Percentiles rank a stretch among this genome's conserved stretches.
These are phyloP conservation scores for Rubroboletus satanas DNA, from an alignment of 768 basidiomycete species.

Conservation along the genomic window DNA sequence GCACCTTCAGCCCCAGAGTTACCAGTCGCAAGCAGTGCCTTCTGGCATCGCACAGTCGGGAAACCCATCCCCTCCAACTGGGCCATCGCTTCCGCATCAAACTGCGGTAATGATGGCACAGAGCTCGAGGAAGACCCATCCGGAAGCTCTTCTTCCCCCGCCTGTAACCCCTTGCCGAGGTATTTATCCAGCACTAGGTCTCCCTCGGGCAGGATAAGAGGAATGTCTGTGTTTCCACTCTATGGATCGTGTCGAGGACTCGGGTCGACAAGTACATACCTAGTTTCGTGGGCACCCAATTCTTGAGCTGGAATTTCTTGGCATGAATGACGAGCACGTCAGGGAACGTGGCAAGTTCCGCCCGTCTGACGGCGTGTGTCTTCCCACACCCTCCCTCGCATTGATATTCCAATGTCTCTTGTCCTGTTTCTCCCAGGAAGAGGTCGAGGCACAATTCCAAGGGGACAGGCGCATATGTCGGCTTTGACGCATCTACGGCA, in stretches of 20 bases:
- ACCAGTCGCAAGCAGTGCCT: slow-evolving; percentile 86
- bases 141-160: slow-evolving; percentile 65
- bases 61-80: slow-evolving; percentile 92
- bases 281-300: slow-evolving; percentile 95
- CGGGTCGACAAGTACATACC: slow-evolving; percentile 45
- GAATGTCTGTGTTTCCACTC: slow-evolving; percentile 62
- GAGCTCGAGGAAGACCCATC: slow-evolving; percentile 41
- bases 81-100: slow-evolving; percentile 69
- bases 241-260: neutral
- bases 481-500: slow-evolving; percentile 37
- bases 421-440: slow-evolving; percentile 40
- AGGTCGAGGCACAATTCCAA: slow-evolving; percentile 60
- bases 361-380: slow-evolving; percentile 67
- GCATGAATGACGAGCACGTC: slow-evolving; percentile 85
- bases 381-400: slow-evolving; percentile 72
- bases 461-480: slow-evolving; percentile 56
- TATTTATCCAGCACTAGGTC: slow-evolving; percentile 63
- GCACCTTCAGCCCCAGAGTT: slow-evolving; percentile 71
- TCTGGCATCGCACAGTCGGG: slow-evolving; percentile 78
- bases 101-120: slow-evolving; percentile 50
- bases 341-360: slow-evolving; percentile 82
- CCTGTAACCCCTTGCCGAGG: slow-evolving; percentile 66
- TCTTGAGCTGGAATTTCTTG: slow-evolving; percentile 90
- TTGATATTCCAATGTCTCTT: slow-evolving; percentile 72
- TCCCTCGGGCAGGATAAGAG: slow-evolving; percentile 62